Percentiles rank a stretch among this genome's conserved stretches.
phyloP scores from a whole-genome alignment of 2,329 filamentous ascomycete species.

The Aureobasidium namibiae region DNA sequence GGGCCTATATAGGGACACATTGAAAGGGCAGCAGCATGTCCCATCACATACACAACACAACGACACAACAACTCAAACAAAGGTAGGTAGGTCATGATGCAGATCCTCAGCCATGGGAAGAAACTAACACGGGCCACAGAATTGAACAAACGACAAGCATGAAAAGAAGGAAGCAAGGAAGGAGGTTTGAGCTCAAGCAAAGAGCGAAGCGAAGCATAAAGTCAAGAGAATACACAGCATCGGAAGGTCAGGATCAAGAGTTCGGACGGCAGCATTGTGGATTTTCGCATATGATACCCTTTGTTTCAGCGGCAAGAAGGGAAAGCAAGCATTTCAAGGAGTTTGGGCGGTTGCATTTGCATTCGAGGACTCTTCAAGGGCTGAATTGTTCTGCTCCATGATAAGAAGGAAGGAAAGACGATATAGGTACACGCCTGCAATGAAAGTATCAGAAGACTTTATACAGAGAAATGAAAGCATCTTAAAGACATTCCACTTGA shows the following conservation, averaged over 20 bases:
- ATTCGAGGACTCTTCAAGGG: slow-evolving; percentile 5
- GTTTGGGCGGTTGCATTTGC: slow-evolving; percentile 9
- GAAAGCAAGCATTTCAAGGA: neutral
- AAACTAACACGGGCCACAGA: neutral
- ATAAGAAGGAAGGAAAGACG: neutral
- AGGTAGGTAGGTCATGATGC: neutral
- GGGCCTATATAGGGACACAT: neutral
- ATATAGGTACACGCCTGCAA: neutral
- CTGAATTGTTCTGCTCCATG: slow-evolving; percentile 1
- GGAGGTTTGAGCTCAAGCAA: no score
- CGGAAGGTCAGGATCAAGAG: neutral
- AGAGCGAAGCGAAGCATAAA: no score
- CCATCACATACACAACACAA: neutral
- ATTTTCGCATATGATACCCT: slow-evolving; percentile 1
- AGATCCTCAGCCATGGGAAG: neutral
- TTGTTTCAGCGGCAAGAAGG: neutral
- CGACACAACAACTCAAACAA: neutral
- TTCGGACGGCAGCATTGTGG: neutral
- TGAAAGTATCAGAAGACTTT: neutral
- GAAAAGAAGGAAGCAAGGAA: neutral
- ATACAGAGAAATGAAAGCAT: neutral
- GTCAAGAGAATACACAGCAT: no score
- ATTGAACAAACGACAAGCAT: neutral
- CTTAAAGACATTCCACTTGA: neutral
- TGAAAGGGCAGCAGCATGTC: neutral